Evolutionary conservation across 108 stramenopile species (phyloP).

Genomic region (Discostella pseudostelligera): DNA sequence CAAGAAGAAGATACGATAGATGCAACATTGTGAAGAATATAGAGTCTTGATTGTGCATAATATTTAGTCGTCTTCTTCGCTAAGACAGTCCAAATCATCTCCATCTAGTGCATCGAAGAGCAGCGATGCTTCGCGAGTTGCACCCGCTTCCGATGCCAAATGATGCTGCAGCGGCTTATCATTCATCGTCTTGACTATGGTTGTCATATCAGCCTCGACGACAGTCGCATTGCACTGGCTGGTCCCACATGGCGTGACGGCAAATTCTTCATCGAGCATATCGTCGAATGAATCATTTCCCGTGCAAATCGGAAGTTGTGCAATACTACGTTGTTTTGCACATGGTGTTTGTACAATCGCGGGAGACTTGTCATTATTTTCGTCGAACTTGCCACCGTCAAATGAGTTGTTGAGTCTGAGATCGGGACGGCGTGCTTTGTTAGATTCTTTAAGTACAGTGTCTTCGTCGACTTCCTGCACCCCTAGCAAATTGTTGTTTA

Average conservation of each 20-base stretch:
- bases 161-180: neutral
- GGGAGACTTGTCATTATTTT: too few species aligned
- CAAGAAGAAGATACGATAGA: conserved; percentile 9
- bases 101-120: conserved; percentile 5
- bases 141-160: neutral
- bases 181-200: neutral
- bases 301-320: neutral
- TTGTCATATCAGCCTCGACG: neutral
- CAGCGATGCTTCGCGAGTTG: neutral
- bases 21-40: neutral
- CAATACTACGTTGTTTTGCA: neutral
- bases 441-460: neutral
- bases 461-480: too few species aligned
- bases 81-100: conserved; percentile 9
- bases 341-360: neutral
- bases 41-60: neutral
- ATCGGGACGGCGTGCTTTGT: neutral
- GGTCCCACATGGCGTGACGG: neutral
- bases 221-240: too few species aligned
- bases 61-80: conserved; percentile 4
- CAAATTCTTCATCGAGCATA: conserved; percentile 8
- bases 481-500: too few species aligned
- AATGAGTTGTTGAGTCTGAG: too few species aligned
- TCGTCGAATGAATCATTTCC: conserved; percentile 11
- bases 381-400: too few species aligned